Evolutionary conservation across 495 filamentous ascomycete genomes (phyloP).

Genomic region (Paragyromitra xinjiangensis): DNA sequence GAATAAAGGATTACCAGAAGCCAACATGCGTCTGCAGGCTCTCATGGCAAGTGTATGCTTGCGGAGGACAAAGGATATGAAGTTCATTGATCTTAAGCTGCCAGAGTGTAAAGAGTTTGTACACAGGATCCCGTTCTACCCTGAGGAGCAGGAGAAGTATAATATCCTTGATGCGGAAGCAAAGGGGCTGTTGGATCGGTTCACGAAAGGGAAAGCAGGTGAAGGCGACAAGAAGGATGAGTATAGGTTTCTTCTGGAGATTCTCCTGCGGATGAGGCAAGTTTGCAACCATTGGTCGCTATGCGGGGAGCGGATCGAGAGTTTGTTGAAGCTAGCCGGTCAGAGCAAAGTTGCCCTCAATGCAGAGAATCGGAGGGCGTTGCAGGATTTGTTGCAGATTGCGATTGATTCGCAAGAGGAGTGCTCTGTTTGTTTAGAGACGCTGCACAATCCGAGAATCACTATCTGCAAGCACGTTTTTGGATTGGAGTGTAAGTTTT

Average conservation of each 20-base stretch:
- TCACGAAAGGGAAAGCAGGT: constrained; percentile 57
- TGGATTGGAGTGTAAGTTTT: constrained; percentile 67
- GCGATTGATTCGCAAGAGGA: constrained; percentile 83
- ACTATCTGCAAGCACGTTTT: constrained; percentile 89
- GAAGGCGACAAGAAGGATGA: constrained; percentile 57
- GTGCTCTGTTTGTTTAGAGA: constrained; percentile 83
- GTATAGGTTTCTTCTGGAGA: constrained; percentile 78
- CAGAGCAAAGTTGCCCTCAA: constrained; percentile 72
- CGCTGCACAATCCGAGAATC: constrained; percentile 75
- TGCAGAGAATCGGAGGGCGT: constrained; percentile 73
- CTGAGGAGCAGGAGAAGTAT: constrained; percentile 82
- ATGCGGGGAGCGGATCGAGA: constrained; percentile 75
- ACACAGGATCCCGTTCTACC: constrained; percentile 77
- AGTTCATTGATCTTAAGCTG: constrained; percentile 82
- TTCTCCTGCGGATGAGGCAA: constrained; percentile 84
- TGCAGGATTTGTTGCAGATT: constrained; percentile 81
- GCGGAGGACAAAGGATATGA: constrained; percentile 87
- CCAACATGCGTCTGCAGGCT: constrained; percentile 73
- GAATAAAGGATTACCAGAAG: constrained; percentile 66
- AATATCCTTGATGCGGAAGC: constrained; percentile 80
- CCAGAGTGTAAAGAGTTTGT: constrained; percentile 81
- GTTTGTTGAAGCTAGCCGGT: constrained; percentile 73
- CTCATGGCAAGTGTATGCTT: constrained; percentile 86
- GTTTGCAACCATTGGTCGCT: constrained; percentile 89
- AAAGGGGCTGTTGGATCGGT: constrained; percentile 73